phyloP scores from a whole-genome alignment of 2,329 filamentous ascomycete genomes.

The Penicillium capsulatum region DNA sequence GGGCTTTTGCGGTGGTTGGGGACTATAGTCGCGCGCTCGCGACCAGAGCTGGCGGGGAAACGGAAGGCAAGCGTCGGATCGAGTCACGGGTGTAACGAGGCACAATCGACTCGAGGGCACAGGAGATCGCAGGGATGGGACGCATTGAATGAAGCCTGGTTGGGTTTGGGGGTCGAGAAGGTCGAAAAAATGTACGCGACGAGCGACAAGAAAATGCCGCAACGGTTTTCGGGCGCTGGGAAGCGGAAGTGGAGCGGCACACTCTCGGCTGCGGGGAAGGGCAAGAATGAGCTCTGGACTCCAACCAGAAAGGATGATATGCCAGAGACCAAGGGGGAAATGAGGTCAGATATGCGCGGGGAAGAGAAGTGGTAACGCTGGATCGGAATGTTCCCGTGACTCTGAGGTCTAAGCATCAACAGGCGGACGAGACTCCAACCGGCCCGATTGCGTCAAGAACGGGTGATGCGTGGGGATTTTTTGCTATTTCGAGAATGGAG shows the following conservation, averaged over 20 bases:
- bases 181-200: conserved; percentile 10
- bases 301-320: neutral
- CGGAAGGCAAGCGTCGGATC: conserved; percentile 12
- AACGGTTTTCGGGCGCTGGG: conserved; percentile 20
- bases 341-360: neutral
- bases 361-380: neutral
- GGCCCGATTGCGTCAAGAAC: conserved; percentile 16
- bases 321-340: neutral
- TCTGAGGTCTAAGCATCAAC: conserved; percentile 17
- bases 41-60: conserved; percentile 19
- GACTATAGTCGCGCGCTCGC: conserved; percentile 22
- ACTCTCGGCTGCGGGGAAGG: conserved; percentile 23
- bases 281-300: conserved; percentile 1
- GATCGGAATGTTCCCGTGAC: conserved; percentile 25
- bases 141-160: conserved; percentile 20
- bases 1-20: conserved; percentile 1
- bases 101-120: conserved; percentile 20
- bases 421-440: conserved; percentile 16
- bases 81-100: conserved; percentile 22
- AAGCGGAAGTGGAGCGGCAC: conserved; percentile 22
- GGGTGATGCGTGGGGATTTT: conserved; percentile 4
- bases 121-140: conserved; percentile 13
- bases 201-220: conserved; percentile 20
- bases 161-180: neutral
- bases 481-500: conserved; percentile 2